Conservation (phyloP, 345 rosid species). For the Durio zibethinus region DNA sequence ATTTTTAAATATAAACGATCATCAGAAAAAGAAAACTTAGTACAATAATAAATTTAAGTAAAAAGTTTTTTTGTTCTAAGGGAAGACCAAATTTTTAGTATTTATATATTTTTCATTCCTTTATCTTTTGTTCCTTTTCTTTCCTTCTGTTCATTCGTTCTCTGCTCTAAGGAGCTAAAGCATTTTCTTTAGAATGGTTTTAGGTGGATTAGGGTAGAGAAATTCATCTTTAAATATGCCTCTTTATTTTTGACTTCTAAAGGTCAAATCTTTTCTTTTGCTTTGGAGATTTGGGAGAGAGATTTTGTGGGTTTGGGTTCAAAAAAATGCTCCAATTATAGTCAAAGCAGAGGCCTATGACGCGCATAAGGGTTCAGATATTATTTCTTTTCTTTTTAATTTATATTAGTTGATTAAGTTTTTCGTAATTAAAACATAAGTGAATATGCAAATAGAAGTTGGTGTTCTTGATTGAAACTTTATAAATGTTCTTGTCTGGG, state of each 20-base stretch:
- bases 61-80: no score
- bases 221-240: background rate
- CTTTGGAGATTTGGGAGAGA: conserved; percentile 5
- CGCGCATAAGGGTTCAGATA: background rate
- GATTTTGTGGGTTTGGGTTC: conserved; percentile 10
- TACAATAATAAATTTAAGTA: no score
- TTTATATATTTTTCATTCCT: no score
- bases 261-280: background rate
- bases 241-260: background rate
- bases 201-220: background rate
- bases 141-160: background rate
- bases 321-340: background rate
- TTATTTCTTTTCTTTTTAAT: background rate
- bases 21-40: no score
- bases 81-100: no score
- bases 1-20: no score
- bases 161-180: background rate
- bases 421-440: background rate
- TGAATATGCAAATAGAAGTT: background rate
- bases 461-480: background rate
- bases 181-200: background rate
- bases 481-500: background rate
- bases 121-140: no score
- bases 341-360: background rate
- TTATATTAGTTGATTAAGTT: background rate